Percentiles rank a stretch among this genome's conserved stretches.
Evolutionary conservation across 2,329 filamentous ascomycete species (phyloP).

Genomic region (Elsinoe batatas): DNA sequence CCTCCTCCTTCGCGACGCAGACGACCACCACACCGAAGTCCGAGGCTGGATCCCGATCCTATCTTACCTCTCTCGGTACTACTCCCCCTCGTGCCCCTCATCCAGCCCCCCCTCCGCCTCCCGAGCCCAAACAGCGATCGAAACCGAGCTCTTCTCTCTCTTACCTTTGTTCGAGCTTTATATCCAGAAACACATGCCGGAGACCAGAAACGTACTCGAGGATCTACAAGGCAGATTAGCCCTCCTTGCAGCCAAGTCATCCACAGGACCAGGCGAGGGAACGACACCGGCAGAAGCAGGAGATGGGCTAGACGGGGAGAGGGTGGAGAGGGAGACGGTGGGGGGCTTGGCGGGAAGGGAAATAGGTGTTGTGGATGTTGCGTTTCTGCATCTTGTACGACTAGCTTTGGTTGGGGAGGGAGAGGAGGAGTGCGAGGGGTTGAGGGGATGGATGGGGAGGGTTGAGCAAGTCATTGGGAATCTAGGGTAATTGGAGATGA

Average conservation of each 20-base stretch:
- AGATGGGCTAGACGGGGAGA: neutral
- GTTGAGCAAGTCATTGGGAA: too few species aligned
- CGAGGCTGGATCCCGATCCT: conserved; percentile 22
- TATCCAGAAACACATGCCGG: neutral
- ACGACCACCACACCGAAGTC: conserved; percentile 27
- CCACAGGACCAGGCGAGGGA: neutral
- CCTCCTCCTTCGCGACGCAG: conserved; percentile 27
- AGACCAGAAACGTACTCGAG: neutral
- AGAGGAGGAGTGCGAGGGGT: neutral
- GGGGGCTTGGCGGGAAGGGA: neutral
- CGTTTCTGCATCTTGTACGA: neutral
- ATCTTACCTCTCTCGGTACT: conserved; percentile 28
- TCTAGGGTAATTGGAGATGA: too few species aligned
- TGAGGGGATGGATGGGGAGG: too few species aligned
- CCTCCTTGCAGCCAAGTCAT: too few species aligned
- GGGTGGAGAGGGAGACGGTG: too few species aligned
- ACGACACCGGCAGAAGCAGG: neutral
- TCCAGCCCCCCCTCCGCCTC: neutral
- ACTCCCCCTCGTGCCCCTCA: conserved; percentile 1
- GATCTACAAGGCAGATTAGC: neutral
- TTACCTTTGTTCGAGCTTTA: neutral
- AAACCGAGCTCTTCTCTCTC: conserved; percentile 2
- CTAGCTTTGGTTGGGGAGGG: neutral
- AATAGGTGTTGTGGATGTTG: neutral
- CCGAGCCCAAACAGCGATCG: neutral